These are phyloP conservation scores for Exophiala alcalophila DNA, from an alignment of 2,329 filamentous ascomycete species.

Conservation along the genomic window DNA sequence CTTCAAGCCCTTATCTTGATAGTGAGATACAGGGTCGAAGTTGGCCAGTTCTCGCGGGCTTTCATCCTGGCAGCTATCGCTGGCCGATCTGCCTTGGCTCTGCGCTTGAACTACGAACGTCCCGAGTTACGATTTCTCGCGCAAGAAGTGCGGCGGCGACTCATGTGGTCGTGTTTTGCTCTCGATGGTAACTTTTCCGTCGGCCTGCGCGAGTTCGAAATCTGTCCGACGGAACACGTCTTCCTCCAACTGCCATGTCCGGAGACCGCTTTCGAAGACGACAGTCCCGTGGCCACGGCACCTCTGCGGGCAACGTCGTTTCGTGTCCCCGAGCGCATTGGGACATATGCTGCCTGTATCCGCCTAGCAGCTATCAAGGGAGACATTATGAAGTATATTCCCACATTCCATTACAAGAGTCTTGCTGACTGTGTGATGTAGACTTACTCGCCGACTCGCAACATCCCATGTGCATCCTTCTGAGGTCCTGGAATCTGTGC, in stretches of 20 bases:
- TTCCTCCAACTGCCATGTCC: slow-evolving; percentile 51
- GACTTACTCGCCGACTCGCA: slow-evolving; percentile 16
- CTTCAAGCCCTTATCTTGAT: slow-evolving; percentile 23
- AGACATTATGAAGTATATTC: slow-evolving; percentile 19
- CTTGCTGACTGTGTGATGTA: slow-evolving; percentile 6
- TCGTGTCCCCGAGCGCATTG: slow-evolving; percentile 11
- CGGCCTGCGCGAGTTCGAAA: slow-evolving; percentile 47
- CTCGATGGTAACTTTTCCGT: slow-evolving; percentile 50
- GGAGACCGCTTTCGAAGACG: slow-evolving; percentile 50
- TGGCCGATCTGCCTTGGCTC: slow-evolving; percentile 44
- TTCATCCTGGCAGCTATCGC: slow-evolving; percentile 25
- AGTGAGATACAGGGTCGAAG: slow-evolving; percentile 18
- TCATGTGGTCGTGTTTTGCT: slow-evolving; percentile 53
- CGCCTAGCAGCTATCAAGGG: slow-evolving; percentile 14
- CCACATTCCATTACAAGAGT: background rate
- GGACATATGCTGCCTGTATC: slow-evolving; percentile 17
- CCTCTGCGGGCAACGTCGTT: slow-evolving; percentile 19
- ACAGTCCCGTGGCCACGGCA: slow-evolving; percentile 16
- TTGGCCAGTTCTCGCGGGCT: slow-evolving; percentile 20
- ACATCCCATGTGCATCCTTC: slow-evolving; percentile 6
- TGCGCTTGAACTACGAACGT: slow-evolving; percentile 52
- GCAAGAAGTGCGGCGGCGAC: slow-evolving; percentile 45
- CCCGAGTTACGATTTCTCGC: slow-evolving; percentile 42
- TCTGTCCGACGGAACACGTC: slow-evolving; percentile 46
- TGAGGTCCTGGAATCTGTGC: slow-evolving; percentile 14